A percentile compares a stretch with the other conserved stretches of the same genome.
These are phyloP conservation scores for Patellifolia procumbens DNA, from an alignment of 179 eudicot species.

Conservation along the genomic window DNA sequence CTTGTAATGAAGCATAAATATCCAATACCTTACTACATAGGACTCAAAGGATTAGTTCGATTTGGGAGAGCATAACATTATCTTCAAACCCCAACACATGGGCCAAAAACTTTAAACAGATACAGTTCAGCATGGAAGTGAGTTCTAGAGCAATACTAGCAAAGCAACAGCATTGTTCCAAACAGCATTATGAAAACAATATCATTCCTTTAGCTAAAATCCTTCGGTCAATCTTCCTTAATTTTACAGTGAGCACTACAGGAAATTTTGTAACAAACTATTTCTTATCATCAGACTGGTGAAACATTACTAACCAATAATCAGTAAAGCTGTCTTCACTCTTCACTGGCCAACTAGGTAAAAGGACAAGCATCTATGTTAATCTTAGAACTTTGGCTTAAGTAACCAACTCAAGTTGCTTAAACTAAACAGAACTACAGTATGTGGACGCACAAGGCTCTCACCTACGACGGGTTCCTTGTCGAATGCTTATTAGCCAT, in stretches of 20 bases:
- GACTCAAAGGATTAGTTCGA: too few species aligned
- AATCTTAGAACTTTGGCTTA: background rate
- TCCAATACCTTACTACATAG: too few species aligned
- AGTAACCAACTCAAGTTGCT: background rate
- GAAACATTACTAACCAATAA: background rate
- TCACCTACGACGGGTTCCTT: background rate
- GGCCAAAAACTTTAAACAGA: too few species aligned
- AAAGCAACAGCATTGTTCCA: too few species aligned
- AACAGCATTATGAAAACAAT: background rate
- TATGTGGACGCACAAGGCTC: background rate
- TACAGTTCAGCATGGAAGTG: background rate
- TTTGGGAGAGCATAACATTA: too few species aligned
- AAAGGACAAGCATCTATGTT: too few species aligned
- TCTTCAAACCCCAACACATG: too few species aligned
- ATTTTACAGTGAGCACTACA: too few species aligned
- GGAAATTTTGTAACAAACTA: background rate
- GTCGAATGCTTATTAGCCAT: background rate
- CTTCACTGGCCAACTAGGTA: background rate
- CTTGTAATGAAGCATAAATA: background rate
- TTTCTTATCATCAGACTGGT: background rate
- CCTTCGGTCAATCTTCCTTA: background rate
- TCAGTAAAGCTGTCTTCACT: background rate
- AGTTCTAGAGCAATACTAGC: background rate
- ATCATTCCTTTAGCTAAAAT: background rate
- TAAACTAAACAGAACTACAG: background rate